Evolutionary conservation across 257 asterid genomes (phyloP), one percentile per base, ranked within the genome.

Genomic region (Ocimum tenuiflorum): DNA sequence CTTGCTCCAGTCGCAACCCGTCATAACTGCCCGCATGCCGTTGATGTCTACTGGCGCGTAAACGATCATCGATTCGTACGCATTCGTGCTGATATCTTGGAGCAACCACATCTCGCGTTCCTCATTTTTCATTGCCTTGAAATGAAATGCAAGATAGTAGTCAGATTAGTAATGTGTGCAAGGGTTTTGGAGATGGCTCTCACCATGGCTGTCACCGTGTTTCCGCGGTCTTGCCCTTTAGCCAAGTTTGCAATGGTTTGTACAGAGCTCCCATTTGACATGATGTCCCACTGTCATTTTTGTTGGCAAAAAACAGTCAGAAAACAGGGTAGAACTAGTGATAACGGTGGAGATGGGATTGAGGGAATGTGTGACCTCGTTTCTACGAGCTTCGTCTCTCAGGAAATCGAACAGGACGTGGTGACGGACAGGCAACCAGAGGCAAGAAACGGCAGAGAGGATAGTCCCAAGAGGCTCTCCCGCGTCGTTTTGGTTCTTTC

Each of bases 211-310:
- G 85, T 74, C 23, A 87, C 96, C 18, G 86, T 79, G 24, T 91
- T 91, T 72, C 95, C 91, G 52, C 88, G 73, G 63, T 84, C 91
- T 69, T 87, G 83, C 42, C 96, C 98, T 82, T 89, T 89, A n/a
- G 88, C 89, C 65, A 87, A 67, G 85, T 76, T 85, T 62, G 85
- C 96, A 27, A 84, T 60, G 56, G 85, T 45, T 19, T 84, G 86
- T 47, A 68, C 73, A 3, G 71, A 75, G 77, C 81, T 80, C 73
- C 91, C 92, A 41, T 74, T 78, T 8, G 78, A 76, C 88, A 82
- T 80, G 76, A 79, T 67, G 67, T 89, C 94, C 98, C 98, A 91
- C 98, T 91, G 48, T 38, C 69, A 60, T n/a, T n/a, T n/a, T n/a
- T n/a, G n/a, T n/a, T n/a, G n/a, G n/a, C n/a, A 33, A 51, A n/a